A percentile compares a stretch with the other conserved stretches of the same genome.
These are phyloP conservation scores for Thuidium tamariscinum DNA, from an alignment of 225 moss, liverwort and hornwort genomes.

Conservation along the genomic window DNA sequence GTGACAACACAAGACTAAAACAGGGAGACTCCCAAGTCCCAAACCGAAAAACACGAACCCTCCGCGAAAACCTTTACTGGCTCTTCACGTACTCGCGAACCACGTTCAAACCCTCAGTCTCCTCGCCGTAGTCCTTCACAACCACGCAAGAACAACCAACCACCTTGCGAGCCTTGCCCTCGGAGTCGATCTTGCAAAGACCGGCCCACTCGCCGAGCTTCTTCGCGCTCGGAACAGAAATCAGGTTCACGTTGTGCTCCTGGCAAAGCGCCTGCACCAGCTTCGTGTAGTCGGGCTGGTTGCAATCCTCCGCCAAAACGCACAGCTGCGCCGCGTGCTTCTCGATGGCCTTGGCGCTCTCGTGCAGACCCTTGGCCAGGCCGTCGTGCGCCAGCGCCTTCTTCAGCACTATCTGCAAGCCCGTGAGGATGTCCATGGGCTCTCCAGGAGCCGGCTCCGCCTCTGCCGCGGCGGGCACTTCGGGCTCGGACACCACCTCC, in stretches of 20 bases:
- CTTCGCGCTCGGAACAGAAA: conserved; percentile 33
- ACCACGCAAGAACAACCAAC: conserved; percentile 40
- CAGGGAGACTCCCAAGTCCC: background rate
- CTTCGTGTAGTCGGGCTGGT: conserved; percentile 51
- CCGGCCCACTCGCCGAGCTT: conserved; percentile 46
- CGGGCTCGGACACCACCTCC: conserved; percentile 11
- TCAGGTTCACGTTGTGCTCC: conserved; percentile 39
- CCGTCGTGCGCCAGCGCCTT: conserved; percentile 44
- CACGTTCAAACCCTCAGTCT: conserved; percentile 36
- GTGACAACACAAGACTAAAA: background rate
- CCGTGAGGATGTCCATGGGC: conserved; percentile 52
- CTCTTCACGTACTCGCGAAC: conserved; percentile 43
- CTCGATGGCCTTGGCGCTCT: conserved; percentile 45
- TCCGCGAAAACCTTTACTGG: background rate
- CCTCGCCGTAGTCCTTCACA: conserved; percentile 46
- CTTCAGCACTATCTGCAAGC: conserved; percentile 32
- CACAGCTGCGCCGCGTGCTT: conserved; percentile 51
- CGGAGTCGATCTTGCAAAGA: conserved; percentile 38
- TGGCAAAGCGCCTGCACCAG: conserved; percentile 41
- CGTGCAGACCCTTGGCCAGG: conserved; percentile 36
- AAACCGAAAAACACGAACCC: background rate
- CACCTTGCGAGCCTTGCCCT: conserved; percentile 41
- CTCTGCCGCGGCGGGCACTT: background rate
- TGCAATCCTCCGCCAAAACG: conserved; percentile 43
- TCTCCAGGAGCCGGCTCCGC: conserved; percentile 23